Conservation (phyloP, 345 rosid species). For the Acer campestre region DNA sequence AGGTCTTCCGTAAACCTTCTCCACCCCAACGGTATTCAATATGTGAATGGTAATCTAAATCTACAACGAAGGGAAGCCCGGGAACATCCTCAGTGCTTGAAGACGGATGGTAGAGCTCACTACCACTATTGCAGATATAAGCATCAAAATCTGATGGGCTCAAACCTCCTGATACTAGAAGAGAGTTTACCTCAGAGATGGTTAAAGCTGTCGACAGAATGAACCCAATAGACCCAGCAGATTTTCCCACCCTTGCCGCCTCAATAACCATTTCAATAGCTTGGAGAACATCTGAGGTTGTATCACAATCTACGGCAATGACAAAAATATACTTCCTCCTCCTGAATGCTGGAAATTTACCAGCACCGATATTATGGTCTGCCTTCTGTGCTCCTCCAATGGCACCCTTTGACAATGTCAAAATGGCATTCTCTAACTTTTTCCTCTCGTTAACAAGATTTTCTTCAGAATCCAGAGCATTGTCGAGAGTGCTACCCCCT, state of each 20-base stretch:
- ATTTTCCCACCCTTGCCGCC: conserved; percentile 39
- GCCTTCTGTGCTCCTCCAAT: conserved; percentile 33
- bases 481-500: conserved; percentile 34
- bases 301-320: conserved; percentile 58
- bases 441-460: conserved; percentile 38
- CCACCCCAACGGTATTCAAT: conserved; percentile 86
- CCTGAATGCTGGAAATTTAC: conserved; percentile 46
- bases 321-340: conserved; percentile 57
- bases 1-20: conserved; percentile 65
- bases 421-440: conserved; percentile 46
- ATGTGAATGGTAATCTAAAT: conserved; percentile 75
- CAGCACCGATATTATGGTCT: conserved; percentile 31
- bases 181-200: conserved; percentile 58
- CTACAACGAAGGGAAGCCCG: conserved; percentile 53
- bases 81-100: conserved; percentile 44
- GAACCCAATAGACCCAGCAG: conserved; percentile 50
- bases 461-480: conserved; percentile 49
- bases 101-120: conserved; percentile 70
- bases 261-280: conserved; percentile 45
- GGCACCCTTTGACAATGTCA: conserved; percentile 30
- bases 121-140: conserved; percentile 81
- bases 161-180: conserved; percentile 53
- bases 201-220: conserved; percentile 68
- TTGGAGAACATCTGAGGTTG: conserved; percentile 33
- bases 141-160: conserved; percentile 68